Percentiles rank a stretch among this genome's conserved stretches.
Conservation (phyloP, 352 stramenopile genomes). For the Chrysophaeum taylorii region DNA sequence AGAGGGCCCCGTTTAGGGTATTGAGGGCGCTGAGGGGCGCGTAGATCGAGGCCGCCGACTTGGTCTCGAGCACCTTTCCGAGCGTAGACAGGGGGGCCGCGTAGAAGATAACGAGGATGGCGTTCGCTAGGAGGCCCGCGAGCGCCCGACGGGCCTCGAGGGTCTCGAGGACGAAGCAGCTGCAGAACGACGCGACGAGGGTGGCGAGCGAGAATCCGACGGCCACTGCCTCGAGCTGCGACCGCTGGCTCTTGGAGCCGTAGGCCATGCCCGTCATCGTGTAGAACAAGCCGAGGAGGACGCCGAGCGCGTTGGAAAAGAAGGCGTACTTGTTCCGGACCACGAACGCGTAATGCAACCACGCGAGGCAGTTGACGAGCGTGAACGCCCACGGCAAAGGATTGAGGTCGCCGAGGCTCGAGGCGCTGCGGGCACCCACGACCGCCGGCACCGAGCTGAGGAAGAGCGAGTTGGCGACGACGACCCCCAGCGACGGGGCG, state of each 20-base stretch:
- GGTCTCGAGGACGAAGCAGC: background rate
- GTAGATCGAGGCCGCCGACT: slow-evolving; percentile 40
- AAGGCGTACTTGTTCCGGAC: background rate
- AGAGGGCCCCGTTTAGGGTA: slow-evolving; percentile 42
- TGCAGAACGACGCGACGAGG: background rate
- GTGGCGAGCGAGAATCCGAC: background rate
- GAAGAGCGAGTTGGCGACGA: background rate
- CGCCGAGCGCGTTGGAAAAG: background rate
- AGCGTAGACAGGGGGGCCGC: slow-evolving; percentile 30
- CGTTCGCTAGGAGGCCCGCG: slow-evolving; percentile 25
- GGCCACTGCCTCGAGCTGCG: background rate
- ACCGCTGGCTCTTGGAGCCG: background rate
- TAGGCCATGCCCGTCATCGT: background rate
- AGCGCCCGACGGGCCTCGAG: background rate
- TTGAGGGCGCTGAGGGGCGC: slow-evolving; percentile 46
- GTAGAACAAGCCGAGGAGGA: background rate
- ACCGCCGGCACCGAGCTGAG: background rate
- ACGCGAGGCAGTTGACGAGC: background rate
- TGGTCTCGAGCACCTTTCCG: slow-evolving; percentile 27
- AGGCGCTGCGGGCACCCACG: background rate
- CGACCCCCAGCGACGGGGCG: background rate
- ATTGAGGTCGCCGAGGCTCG: background rate
- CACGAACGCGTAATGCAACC: background rate
- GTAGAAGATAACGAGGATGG: slow-evolving; percentile 32
- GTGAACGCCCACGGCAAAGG: background rate